Percentiles rank a stretch among this genome's conserved stretches.
These are phyloP conservation scores for Vinca minor DNA, from an alignment of 257 asterid species.

Conservation along the genomic window DNA sequence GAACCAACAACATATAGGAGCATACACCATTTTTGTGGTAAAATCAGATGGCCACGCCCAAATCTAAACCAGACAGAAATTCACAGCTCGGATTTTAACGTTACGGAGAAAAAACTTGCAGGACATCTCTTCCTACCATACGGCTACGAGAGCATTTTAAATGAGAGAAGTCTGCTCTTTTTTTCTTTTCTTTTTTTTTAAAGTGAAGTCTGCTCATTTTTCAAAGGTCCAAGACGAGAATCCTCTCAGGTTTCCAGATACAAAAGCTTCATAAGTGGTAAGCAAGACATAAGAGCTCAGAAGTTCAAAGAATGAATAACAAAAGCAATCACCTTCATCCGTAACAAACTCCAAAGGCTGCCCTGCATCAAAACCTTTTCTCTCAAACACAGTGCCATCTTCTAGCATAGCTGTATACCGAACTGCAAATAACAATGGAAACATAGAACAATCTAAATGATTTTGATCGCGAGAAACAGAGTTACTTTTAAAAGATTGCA, in stretches of 20 bases:
- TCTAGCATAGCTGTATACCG: slow-evolving; percentile 54
- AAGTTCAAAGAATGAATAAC: background rate
- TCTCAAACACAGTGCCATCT: slow-evolving; percentile 58
- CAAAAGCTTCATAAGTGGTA: background rate
- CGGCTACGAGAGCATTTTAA: background rate
- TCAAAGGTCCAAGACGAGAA: background rate
- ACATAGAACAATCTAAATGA: slow-evolving; percentile 7
- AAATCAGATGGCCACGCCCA: background rate
- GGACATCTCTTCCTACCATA: background rate
- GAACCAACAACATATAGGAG: background rate
- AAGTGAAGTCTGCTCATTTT: too few species aligned
- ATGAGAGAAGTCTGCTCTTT: background rate
- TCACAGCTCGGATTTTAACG: background rate
- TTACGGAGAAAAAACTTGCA: background rate
- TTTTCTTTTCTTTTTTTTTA: too few species aligned
- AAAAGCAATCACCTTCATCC: slow-evolving; percentile 48
- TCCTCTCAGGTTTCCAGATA: background rate
- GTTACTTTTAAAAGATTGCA: background rate
- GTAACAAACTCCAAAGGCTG: slow-evolving; percentile 48
- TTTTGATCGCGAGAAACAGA: background rate
- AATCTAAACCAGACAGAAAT: background rate
- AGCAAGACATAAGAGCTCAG: too few species aligned
- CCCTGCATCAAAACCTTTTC: slow-evolving; percentile 43
- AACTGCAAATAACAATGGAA: slow-evolving; percentile 31
- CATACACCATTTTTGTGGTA: background rate